These are phyloP conservation scores for Pythium periplocum DNA, from an alignment of 352 stramenopile genomes.

Conservation along the genomic window DNA sequence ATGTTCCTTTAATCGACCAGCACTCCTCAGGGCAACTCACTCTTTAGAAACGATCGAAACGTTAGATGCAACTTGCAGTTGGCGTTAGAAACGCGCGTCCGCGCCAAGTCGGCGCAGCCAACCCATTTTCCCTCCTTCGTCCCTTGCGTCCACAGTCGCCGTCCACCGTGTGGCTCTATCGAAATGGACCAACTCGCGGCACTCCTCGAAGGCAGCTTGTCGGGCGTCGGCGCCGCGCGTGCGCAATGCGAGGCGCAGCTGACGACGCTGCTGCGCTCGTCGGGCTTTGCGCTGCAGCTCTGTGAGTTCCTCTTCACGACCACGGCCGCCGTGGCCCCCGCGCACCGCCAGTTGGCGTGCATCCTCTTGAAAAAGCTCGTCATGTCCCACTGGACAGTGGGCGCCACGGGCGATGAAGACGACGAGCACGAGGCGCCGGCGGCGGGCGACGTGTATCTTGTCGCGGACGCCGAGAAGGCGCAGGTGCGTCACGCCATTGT, in stretches of 20 bases:
- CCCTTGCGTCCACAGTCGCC: background rate
- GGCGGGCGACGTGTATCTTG: constrained; percentile 27
- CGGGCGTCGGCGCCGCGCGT: constrained; percentile 34
- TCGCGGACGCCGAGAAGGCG: constrained; percentile 60
- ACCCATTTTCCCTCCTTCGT: background rate
- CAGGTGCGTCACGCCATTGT: constrained; percentile 60
- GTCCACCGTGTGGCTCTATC: background rate
- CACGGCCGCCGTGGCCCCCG: constrained; percentile 20
- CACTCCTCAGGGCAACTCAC: background rate
- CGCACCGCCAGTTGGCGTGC: constrained; percentile 62
- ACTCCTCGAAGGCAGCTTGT: constrained; percentile 53
- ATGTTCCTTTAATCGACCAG: too few species aligned
- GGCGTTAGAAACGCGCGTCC: too few species aligned
- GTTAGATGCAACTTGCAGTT: too few species aligned
- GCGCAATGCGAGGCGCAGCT: constrained; percentile 61
- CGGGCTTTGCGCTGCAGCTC: constrained; percentile 69
- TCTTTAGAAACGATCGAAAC: constrained; percentile 1
- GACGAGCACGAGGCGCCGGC: background rate
- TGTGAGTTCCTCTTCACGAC: constrained; percentile 58
- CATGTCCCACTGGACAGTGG: constrained; percentile 46
- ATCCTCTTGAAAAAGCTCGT: constrained; percentile 78
- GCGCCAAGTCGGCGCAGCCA: too few species aligned
- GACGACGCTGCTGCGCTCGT: constrained; percentile 43
- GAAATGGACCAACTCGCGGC: constrained; percentile 36
- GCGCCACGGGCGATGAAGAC: constrained; percentile 18